These are phyloP conservation scores for Anethum foeniculum DNA, from an alignment of 140 eudicot species.

Conservation along the genomic window DNA sequence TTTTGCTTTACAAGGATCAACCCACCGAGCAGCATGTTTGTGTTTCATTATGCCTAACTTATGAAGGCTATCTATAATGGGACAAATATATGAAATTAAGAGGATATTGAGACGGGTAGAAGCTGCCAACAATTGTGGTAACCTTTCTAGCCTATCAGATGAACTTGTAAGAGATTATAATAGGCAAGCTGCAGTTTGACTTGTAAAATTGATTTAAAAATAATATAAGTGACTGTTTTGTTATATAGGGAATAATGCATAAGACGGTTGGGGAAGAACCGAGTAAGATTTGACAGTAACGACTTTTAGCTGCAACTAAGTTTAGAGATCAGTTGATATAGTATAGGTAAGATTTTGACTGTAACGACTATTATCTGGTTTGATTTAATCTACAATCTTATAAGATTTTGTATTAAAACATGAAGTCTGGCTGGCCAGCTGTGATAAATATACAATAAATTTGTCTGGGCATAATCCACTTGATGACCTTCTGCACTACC, in stretches of 20 bases:
- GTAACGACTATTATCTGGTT: background rate
- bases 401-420: background rate
- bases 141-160: background rate
- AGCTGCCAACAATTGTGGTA: background rate
- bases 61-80: background rate
- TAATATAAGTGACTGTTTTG: background rate
- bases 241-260: background rate
- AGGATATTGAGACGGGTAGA: background rate
- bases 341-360: background rate
- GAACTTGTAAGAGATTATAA: background rate
- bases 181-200: slow-evolving; percentile 1
- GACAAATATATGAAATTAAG: background rate
- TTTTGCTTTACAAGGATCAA: background rate
- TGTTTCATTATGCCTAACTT: background rate
- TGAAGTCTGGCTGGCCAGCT: background rate
- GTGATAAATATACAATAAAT: background rate
- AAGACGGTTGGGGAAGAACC: background rate
- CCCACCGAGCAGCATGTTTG: background rate
- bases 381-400: background rate
- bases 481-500: background rate
- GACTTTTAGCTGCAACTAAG: background rate
- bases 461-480: background rate
- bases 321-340: background rate
- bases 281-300: background rate
- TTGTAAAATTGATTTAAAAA: background rate